Evolutionary conservation across 805 yeast species (phyloP), one percentile per base, ranked within the genome.

Genomic region (Saccharomyces paradoxus): DNA sequence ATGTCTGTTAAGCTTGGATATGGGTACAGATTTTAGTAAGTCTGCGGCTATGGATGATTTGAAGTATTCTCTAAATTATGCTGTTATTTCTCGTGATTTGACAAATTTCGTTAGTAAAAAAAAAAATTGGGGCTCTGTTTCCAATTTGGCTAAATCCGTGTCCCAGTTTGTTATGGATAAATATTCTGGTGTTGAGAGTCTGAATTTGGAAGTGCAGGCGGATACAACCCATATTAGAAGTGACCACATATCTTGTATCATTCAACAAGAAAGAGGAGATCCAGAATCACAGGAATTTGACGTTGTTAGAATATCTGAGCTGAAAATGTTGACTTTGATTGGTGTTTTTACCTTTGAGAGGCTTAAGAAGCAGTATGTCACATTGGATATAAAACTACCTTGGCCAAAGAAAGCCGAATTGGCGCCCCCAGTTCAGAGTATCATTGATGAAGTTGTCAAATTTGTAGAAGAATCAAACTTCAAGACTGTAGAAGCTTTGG

Each of bases 311-410:
- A 80, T 89, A 44, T 72, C 75, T 4, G 77, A 79, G 4, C 69
- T 91, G 41, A 75, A 77, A 50, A 70, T 89, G 17, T 75, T 84
- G 50, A 85, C 96, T 0, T 75, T 91, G n/a, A 87, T 94, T 60
- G 99, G 99, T 4, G 94, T 94, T 7, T 92, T 90, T 73, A 86
- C 90, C 1, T 88, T 90, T 71, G 99, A 94, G 68, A 76, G 99
- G 55, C 69, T 84, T 24, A 84, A 86, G 63, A 83, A 80, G 60
- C 99, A 94, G 71, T 83, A 83, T 49, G 88, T 94, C 7, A 70
- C 76, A 2, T 58, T 87, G 29, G 86, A 86, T 60, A 55, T 81
- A 17, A 68, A 67, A 7, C 69, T 89, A 28, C 78, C 77, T 51
- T 69, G 82, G 59, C 63, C 63, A 13, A 56, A 55, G 49, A 48